Evolutionary conservation across 805 yeast genomes (phyloP).

Genomic region (Wickerhamiella azymoides): DNA sequence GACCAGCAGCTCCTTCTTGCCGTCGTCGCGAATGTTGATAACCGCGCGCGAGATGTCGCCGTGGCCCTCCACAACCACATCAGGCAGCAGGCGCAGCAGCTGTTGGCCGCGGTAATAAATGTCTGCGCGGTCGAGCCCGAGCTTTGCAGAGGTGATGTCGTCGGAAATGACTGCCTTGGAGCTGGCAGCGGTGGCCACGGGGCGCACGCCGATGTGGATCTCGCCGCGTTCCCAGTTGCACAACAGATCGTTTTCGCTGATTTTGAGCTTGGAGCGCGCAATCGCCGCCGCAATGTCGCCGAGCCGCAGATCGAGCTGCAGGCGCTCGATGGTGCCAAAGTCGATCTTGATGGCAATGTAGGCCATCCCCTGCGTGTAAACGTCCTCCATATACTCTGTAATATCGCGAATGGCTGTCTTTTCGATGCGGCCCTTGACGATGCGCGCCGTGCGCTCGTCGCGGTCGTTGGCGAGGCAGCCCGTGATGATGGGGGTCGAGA

Average conservation of each 20-base stretch:
- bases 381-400: slow-evolving; percentile 84
- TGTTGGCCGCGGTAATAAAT: slow-evolving; percentile 82
- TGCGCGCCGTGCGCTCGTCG: slow-evolving; percentile 96
- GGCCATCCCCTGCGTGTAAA: slow-evolving; percentile 66
- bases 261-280: slow-evolving; percentile 70
- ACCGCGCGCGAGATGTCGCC: slow-evolving; percentile 91
- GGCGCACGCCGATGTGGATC: slow-evolving; percentile 19
- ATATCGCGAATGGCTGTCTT: slow-evolving; percentile 80
- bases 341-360: slow-evolving; percentile 73
- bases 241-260: slow-evolving; percentile 55
- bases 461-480: slow-evolving; percentile 83
- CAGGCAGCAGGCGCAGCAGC: slow-evolving; percentile 70
- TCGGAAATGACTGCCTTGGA: neutral
- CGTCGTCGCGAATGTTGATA: slow-evolving; percentile 77
- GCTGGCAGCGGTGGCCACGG: slow-evolving; percentile 5
- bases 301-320: slow-evolving; percentile 77
- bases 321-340: slow-evolving; percentile 65
- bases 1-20: slow-evolving; percentile 73
- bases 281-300: slow-evolving; percentile 80
- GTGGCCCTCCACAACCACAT: slow-evolving; percentile 84
- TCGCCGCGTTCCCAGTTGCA: slow-evolving; percentile 52
- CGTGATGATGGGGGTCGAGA: slow-evolving; percentile 92
- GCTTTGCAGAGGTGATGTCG: slow-evolving; percentile 6
- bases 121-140: slow-evolving; percentile 29
- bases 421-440: slow-evolving; percentile 94